Evolutionary conservation across 2,329 filamentous ascomycete genomes (phyloP), one percentile per base, ranked within the genome.

Genomic region (Trichothecium roseum): DNA sequence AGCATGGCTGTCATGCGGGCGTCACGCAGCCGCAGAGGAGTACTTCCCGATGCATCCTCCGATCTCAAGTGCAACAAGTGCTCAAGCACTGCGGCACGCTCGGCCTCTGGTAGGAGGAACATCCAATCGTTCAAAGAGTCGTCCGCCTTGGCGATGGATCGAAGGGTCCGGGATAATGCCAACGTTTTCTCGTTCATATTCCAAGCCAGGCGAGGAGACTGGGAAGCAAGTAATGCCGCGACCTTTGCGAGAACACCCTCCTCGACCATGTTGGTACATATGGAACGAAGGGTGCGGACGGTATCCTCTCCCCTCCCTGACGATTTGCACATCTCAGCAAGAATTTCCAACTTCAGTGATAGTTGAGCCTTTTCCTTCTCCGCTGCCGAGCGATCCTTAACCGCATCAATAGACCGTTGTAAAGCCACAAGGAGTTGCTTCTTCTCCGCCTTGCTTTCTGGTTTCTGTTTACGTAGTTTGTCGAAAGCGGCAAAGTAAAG

Each of bases 401-500:
- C 62, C 27, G 71, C 63, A 30, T 82, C 74, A 33, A 83, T 69
- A 1, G 80, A 81, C 37, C 74, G 69, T 37, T 70, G 71, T 33
- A 85, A 63, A 10, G 77, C 67, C 34, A 71, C 67, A 12, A 81
- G 53, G 2, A 69, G 61, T 14, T 55, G 53, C 45, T 60, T 62
- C 39, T 51, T 57, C 30, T 49, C 37, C 15, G 57, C 50, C 35
- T 57, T 59, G 9, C 53, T 48, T 30, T 54, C 62, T 4, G 58
- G 56, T 0, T 56, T 44, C 17, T 60, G 55, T 34, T 70, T 72
- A 12, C 65, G 58, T 40, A 74, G 51, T 30, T 66, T 61, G 14
- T 71, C 57, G 47, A 76, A 75, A 32, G 73, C 64, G n/a, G 74
- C 63, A 51, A 79, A 85, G 50, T 84, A 84, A 3, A 83, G 64